Evolutionary conservation across 257 asterid genomes (phyloP).

Genomic region (Solanum pinnatisectum): DNA sequence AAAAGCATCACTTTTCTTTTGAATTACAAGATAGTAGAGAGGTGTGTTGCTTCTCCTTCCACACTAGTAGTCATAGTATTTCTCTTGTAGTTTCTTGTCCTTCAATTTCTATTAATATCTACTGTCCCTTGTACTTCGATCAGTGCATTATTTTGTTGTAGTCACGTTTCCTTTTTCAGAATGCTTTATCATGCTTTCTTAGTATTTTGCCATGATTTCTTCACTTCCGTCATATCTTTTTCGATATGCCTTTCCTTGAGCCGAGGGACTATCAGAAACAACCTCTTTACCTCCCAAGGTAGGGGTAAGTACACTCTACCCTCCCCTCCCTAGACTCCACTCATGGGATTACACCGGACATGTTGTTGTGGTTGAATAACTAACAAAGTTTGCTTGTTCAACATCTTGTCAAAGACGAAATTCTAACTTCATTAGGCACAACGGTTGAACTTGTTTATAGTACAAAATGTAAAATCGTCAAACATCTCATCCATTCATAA

Average conservation of each 20-base stretch:
- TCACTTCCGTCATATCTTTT: neutral
- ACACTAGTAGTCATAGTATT: neutral
- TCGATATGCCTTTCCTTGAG: neutral
- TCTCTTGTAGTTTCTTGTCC: neutral
- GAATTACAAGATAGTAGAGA: neutral
- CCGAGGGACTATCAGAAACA: neutral
- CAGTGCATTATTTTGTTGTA: neutral
- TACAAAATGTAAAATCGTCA: neutral
- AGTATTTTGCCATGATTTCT: neutral
- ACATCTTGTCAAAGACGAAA: neutral
- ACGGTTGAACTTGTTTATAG: neutral
- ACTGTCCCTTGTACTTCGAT: neutral
- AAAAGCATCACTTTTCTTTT: neutral
- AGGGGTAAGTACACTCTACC: neutral
- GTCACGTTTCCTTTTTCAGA: neutral
- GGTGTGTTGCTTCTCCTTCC: neutral
- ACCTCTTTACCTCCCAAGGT: neutral
- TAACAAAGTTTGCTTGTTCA: neutral
- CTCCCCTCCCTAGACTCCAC: neutral
- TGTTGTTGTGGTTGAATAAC: neutral
- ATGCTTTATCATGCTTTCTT: neutral
- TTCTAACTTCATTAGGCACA: neutral
- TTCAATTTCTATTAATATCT: neutral
- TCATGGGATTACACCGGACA: neutral
- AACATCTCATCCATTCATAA: neutral